Evolutionary conservation across 371 early-diverging fungal genomes (phyloP).

Genomic region (Syncephalastrum contaminatum): DNA sequence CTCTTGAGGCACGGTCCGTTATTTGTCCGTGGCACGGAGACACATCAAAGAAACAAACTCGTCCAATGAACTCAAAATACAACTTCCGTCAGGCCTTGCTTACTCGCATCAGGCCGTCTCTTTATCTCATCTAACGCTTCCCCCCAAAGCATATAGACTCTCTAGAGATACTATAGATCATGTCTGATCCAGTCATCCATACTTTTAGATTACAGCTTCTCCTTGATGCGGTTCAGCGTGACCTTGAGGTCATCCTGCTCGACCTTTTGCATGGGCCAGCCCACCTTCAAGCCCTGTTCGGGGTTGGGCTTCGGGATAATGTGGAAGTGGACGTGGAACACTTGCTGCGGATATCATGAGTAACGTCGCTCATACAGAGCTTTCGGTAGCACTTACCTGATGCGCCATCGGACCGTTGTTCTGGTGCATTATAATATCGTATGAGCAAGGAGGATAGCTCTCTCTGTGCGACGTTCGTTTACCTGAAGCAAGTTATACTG

Average conservation of each 20-base stretch:
- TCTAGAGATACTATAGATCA: too few species aligned
- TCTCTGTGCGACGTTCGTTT: slow-evolving; percentile 4
- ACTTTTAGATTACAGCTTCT: slow-evolving; percentile 3
- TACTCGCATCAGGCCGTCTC: too few species aligned
- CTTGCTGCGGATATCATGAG: slow-evolving; percentile 3
- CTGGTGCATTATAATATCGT: slow-evolving; percentile 20
- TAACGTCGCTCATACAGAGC: neutral
- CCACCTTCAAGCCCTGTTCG: slow-evolving; percentile 70
- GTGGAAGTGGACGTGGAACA: slow-evolving; percentile 87
- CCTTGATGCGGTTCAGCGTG: slow-evolving; percentile 7
- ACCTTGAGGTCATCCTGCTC: slow-evolving; percentile 2
- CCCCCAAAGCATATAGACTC: too few species aligned
- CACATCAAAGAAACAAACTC: too few species aligned
- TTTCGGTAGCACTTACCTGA: slow-evolving; percentile 38
- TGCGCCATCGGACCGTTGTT: slow-evolving; percentile 78
- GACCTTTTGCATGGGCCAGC: slow-evolving; percentile 55
- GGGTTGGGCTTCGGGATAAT: slow-evolving; percentile 80
- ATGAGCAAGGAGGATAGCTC: neutral
- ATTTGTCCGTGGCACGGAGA: too few species aligned
- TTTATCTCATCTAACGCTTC: too few species aligned
- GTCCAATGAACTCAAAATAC: too few species aligned
- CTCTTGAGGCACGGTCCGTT: too few species aligned
- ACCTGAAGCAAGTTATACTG: slow-evolving; percentile 93
- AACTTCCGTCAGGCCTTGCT: too few species aligned
- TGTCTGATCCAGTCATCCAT: neutral